These are phyloP conservation scores for Annulohypoxylon maeteangense DNA, from an alignment of 495 filamentous ascomycete species.

Conservation along the genomic window DNA sequence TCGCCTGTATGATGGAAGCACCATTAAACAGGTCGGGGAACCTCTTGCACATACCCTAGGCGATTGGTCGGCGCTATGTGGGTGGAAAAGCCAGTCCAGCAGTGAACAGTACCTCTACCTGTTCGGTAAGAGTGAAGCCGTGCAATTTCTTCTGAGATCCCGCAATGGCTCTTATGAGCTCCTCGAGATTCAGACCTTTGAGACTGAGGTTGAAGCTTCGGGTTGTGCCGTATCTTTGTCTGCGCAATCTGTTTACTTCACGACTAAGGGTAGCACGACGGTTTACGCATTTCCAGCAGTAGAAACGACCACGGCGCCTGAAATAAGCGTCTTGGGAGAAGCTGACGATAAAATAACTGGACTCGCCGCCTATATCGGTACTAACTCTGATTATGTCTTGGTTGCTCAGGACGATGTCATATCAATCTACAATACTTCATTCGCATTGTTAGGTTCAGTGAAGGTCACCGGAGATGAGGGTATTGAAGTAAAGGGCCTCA, in stretches of 20 bases:
- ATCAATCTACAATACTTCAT: conserved; percentile 38
- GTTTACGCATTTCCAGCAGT: conserved; percentile 43
- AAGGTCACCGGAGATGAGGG: conserved; percentile 39
- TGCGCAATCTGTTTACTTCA: conserved; percentile 42
- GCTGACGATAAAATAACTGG: conserved; percentile 42
- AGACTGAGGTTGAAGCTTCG: conserved; percentile 41
- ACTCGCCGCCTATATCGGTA: conserved; percentile 39
- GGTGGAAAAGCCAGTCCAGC: conserved; percentile 43
- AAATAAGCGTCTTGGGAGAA: conserved; percentile 43
- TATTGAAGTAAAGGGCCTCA: conserved; percentile 42
- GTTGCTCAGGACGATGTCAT: conserved; percentile 42
- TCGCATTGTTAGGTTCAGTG: conserved; percentile 38
- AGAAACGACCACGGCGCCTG: conserved; percentile 38
- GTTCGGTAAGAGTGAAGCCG: conserved; percentile 45
- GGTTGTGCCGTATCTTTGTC: conserved; percentile 45
- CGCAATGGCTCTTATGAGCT: conserved; percentile 32
- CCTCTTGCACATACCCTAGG: conserved; percentile 43
- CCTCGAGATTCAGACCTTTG: conserved; percentile 46
- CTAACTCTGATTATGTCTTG: conserved; percentile 43
- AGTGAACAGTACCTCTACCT: conserved; percentile 50
- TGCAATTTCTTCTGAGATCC: conserved; percentile 37
- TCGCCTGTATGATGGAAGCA: conserved; percentile 42
- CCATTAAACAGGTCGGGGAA: conserved; percentile 30
- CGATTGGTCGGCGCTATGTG: conserved; percentile 50
- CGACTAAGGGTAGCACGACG: conserved; percentile 29